These are phyloP conservation scores for Trifolium dubium DNA, from an alignment of 306 rosid species.

Conservation along the genomic window DNA sequence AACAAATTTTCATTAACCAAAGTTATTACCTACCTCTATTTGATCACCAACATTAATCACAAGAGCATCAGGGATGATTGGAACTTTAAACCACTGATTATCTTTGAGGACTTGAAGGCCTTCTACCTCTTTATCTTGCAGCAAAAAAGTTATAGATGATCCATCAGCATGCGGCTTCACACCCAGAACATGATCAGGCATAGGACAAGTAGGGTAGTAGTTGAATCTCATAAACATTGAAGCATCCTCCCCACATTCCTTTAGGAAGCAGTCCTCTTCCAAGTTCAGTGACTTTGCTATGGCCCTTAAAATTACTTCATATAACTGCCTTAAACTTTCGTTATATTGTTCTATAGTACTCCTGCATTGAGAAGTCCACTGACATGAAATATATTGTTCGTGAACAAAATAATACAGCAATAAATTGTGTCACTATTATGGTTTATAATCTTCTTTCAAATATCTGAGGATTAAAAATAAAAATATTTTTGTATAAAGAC, in stretches of 20 bases:
- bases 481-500: too few relatives aligned
- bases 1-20: neutral
- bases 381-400: neutral
- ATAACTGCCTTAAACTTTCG: constrained; percentile 43
- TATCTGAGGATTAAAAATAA: too few relatives aligned
- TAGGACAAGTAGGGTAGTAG: constrained; percentile 73
- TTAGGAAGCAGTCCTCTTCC: constrained; percentile 63
- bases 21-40: constrained; percentile 56
- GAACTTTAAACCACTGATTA: constrained; percentile 67
- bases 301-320: constrained; percentile 63
- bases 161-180: constrained; percentile 77
- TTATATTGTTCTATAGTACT: constrained; percentile 55
- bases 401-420: neutral
- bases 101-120: constrained; percentile 82
- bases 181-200: constrained; percentile 72
- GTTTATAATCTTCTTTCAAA: constrained; percentile 2
- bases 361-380: constrained; percentile 47
- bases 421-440: neutral
- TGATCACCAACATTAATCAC: constrained; percentile 84
- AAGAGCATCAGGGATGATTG: constrained; percentile 68
- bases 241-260: constrained; percentile 53
- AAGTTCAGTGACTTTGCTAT: constrained; percentile 74
- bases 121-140: constrained; percentile 75
- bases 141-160: constrained; percentile 59
- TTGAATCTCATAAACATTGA: constrained; percentile 59